These are phyloP conservation scores for Pythium rishiriense DNA, from an alignment of 352 stramenopile genomes.

Conservation along the genomic window DNA sequence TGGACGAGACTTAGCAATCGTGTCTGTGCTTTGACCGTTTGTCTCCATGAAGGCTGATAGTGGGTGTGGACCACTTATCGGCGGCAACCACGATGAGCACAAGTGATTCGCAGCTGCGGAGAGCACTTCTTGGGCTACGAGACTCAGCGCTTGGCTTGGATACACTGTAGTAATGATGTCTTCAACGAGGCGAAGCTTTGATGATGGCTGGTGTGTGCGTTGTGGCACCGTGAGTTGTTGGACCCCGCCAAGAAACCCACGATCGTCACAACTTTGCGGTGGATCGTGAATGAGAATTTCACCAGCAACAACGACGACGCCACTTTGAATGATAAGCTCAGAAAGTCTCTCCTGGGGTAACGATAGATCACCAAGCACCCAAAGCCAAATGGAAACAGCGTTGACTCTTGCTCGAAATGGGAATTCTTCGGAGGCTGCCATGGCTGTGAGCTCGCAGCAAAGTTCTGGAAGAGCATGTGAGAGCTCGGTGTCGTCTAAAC, in stretches of 20 bases:
- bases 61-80: too few species aligned
- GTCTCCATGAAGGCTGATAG: too few species aligned
- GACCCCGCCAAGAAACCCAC: not conserved
- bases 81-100: not conserved
- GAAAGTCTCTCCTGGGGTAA: not conserved
- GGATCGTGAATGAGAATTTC: not conserved
- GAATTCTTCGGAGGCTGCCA: not conserved
- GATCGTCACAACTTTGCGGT: not conserved
- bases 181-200: conserved; percentile 1
- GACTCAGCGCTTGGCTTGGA: not conserved
- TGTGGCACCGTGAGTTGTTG: not conserved
- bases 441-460: not conserved
- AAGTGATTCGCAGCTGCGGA: not conserved
- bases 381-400: conserved; percentile 11
- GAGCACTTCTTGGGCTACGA: conserved; percentile 1
- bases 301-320: not conserved
- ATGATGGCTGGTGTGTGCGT: not conserved
- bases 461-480: not conserved
- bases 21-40: too few species aligned
- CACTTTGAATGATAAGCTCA: not conserved
- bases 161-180: not conserved
- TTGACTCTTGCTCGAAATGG: not conserved
- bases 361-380: not conserved
- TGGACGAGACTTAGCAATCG: too few species aligned
- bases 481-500: not conserved